Base-by-base conservation (phyloP, 2,329 filamentous ascomycete species). In the Xylaria sp. region DNA sequence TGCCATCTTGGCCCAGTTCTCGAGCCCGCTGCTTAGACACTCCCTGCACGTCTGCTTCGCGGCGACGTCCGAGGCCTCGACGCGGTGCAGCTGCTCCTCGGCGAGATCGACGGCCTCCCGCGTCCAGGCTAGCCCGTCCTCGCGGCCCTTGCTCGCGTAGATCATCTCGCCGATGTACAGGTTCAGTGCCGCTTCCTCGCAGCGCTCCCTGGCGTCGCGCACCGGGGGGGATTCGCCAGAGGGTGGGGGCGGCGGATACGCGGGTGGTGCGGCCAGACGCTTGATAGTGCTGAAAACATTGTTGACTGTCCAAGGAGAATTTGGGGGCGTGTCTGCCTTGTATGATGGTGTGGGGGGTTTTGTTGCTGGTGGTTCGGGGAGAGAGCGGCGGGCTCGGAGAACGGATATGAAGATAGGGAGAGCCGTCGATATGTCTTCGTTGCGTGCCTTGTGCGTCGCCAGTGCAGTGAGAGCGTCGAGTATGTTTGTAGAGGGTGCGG, bases 121-220 rank as follows among this genome's bases (percentile, higher is more conserved):
- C 0, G 95, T 97, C 95, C 95, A 98, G 5, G 89, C 89, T 1
- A 97, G 83, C 0, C 94, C 95, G 67, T 91, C 90, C 55, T 92
- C 89, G 57, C 83, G 82, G 20, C 85, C 4, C 86, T 51, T 54
- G 61, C 62, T 87, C 0, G 92, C 87, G 78, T 92, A 97, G 36
- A 98, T 85, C 58, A 98, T 97, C 81, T 98, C 95, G 65, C 95
- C 95, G 69, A 98, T 95, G 79, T 97, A 96, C 27, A 94, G 86
- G 84, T 93, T 94, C 15, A 97, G 81, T 0, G 89, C 93, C 2
- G 94, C 93, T 79, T 97, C 94, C 71, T 96, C 91, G 78, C 94
- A 97, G 42, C 87, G 85, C 70, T 92, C 88, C 31, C 85, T 82
- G 10, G 88, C 76, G 62, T 86, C 87, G 53, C 92, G 90, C 63